phyloP scores from a whole-genome alignment of 1,284 basidiomycete species.

The Entoloma clypeatum region DNA sequence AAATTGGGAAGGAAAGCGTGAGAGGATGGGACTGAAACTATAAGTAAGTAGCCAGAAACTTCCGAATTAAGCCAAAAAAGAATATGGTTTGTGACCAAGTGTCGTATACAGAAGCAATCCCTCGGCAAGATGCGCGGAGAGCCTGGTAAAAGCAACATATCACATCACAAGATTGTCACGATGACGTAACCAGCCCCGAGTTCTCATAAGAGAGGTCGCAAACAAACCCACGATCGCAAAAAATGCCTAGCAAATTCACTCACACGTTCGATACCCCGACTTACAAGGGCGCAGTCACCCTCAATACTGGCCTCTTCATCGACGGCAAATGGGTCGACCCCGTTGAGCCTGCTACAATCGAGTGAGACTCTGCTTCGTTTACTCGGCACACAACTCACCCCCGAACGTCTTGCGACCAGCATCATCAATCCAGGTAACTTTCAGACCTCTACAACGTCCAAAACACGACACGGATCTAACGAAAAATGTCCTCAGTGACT shows the following conservation, averaged over 20 bases:
- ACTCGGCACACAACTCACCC: neutral
- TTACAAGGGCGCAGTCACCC: slow-evolving; percentile 20
- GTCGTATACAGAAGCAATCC: too few species aligned
- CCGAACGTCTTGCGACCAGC: slow-evolving; percentile 2
- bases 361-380: slow-evolving; percentile 15
- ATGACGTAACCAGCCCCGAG: too few species aligned
- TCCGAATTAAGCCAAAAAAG: too few species aligned
- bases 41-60: too few species aligned
- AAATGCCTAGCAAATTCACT: slow-evolving; percentile 22
- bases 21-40: too few species aligned
- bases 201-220: too few species aligned
- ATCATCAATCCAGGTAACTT: slow-evolving; percentile 18
- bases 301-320: slow-evolving; percentile 24
- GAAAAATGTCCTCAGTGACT: slow-evolving; percentile 35
- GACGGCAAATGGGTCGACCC: slow-evolving; percentile 22
- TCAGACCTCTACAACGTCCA: neutral
- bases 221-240: too few species aligned
- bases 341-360: slow-evolving; percentile 17
- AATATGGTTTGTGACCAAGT: too few species aligned
- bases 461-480: neutral
- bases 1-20: too few species aligned
- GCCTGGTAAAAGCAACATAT: too few species aligned
- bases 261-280: slow-evolving; percentile 22
- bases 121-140: too few species aligned
- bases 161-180: too few species aligned